Percentiles rank a stretch among this genome's conserved stretches.
phyloP scores from a whole-genome alignment of 2,329 filamentous ascomycete species.

The Huntiella abstrusa region DNA sequence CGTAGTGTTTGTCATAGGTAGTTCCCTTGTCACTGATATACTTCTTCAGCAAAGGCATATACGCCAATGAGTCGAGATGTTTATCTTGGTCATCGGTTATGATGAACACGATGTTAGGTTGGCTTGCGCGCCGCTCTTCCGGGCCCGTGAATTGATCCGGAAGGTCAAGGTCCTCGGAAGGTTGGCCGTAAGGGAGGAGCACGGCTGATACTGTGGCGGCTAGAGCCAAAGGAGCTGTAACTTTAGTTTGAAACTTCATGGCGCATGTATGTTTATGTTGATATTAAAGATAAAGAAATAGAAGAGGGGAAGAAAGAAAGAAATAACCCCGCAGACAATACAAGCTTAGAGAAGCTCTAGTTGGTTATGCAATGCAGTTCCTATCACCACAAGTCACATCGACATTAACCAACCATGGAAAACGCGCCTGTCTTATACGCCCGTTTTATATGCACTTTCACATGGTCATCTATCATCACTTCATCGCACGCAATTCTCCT shows the following conservation, averaged over 20 bases:
- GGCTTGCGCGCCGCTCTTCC: background rate
- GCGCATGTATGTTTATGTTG: background rate
- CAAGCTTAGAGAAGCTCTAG: no score
- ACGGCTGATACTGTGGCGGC: background rate
- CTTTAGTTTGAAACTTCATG: constrained; percentile 1
- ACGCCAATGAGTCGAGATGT: constrained; percentile 38
- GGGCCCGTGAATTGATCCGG: background rate
- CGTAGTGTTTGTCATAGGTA: constrained; percentile 40
- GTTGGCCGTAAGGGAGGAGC: no score
- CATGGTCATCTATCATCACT: no score
- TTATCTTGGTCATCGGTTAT: constrained; percentile 49
- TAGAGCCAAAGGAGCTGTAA: background rate
- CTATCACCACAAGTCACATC: no score
- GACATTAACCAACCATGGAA: no score
- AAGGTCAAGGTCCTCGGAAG: no score
- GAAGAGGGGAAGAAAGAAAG: background rate
- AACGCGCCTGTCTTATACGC: no score
- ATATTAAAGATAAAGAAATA: background rate
- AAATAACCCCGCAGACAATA: no score
- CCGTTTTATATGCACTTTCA: no score
- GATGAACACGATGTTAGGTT: constrained; percentile 43
- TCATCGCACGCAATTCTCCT: no score
- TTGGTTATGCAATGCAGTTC: no score
- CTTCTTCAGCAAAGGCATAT: constrained; percentile 35
- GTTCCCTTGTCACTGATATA: constrained; percentile 38